Conservation (phyloP, 2,329 filamentous ascomycete species). For the Teratosphaeriaceae sp. region DNA sequence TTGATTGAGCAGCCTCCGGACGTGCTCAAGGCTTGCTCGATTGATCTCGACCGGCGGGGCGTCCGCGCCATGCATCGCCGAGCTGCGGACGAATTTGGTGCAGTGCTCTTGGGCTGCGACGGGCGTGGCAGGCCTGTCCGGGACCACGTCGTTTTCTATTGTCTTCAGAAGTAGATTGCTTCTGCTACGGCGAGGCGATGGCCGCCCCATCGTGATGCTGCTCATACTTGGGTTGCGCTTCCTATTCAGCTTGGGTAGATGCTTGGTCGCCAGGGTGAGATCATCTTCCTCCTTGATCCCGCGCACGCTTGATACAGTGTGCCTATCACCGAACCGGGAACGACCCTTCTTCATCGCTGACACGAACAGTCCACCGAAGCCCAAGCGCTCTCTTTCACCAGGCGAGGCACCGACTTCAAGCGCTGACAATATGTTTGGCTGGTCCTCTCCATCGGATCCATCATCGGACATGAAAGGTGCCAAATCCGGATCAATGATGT, state of each 20-base stretch:
- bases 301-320: slow-evolving; percentile 61
- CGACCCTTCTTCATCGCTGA: slow-evolving; percentile 66
- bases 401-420: slow-evolving; percentile 54
- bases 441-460: slow-evolving; percentile 81
- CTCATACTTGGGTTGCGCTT: slow-evolving; percentile 79
- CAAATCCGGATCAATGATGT: slow-evolving; percentile 94
- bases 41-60: slow-evolving; percentile 79
- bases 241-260: slow-evolving; percentile 57
- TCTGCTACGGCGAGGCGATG: slow-evolving; percentile 61
- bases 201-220: slow-evolving; percentile 63
- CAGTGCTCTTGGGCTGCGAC: slow-evolving; percentile 10
- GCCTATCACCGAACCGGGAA: slow-evolving; percentile 64
- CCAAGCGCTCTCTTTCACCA: slow-evolving; percentile 65
- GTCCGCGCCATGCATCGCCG: slow-evolving; percentile 70
- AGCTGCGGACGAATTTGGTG: slow-evolving; percentile 57
- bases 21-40: slow-evolving; percentile 78
- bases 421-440: slow-evolving; percentile 74
- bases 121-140: slow-evolving; percentile 13
- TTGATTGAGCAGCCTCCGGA: slow-evolving; percentile 76
- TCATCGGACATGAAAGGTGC: slow-evolving; percentile 94
- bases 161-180: slow-evolving; percentile 47
- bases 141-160: slow-evolving; percentile 17
- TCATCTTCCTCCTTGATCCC: slow-evolving; percentile 55
- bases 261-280: slow-evolving; percentile 58
- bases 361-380: slow-evolving; percentile 65